Conservation (phyloP, 2,329 filamentous ascomycete species). For the Pseudogymnoascus sp. region DNA sequence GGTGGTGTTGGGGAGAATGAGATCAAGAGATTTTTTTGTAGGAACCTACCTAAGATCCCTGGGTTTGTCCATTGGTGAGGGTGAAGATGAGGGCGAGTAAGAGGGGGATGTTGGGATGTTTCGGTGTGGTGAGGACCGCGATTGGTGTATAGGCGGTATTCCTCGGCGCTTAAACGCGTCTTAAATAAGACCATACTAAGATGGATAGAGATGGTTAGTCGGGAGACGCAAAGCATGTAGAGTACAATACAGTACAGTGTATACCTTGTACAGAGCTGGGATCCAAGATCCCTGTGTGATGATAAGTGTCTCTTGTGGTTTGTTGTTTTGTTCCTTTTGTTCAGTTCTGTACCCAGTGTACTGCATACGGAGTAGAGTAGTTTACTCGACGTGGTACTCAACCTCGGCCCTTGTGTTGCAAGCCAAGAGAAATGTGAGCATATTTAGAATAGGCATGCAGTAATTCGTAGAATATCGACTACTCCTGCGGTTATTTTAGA, state of each 20-base stretch:
- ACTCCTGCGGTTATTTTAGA: neutral
- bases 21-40: neutral
- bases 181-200: neutral
- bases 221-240: neutral
- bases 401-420: neutral
- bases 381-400: neutral
- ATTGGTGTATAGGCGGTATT: neutral
- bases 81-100: neutral
- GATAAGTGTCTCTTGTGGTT: neutral
- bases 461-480: neutral
- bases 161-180: neutral
- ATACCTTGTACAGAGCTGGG: neutral
- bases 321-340: neutral
- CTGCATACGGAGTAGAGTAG: neutral
- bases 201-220: neutral
- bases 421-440: neutral
- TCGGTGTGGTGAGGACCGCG: neutral
- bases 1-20: neutral
- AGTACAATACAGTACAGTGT: neutral
- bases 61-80: neutral
- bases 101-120: neutral
- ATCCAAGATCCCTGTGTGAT: neutral
- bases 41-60: neutral
- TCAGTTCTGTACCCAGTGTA: neutral
- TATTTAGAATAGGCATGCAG: neutral